phyloP scores from a whole-genome alignment of 805 yeast genomes.

The Pichia heedii region DNA sequence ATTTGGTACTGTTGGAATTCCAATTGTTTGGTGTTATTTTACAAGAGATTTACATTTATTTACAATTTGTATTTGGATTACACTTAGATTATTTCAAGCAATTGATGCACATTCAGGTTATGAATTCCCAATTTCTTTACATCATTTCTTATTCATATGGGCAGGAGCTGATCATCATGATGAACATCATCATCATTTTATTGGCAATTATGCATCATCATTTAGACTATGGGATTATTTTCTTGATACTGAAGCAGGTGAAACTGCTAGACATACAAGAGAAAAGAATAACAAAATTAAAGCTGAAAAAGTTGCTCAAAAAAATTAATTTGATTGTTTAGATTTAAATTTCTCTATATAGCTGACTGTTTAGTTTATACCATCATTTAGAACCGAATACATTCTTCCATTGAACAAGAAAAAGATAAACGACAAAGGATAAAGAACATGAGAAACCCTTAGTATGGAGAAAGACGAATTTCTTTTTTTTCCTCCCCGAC shows the following conservation, averaged over 20 bases:
- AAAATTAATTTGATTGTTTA: neutral
- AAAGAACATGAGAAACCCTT: too few species aligned
- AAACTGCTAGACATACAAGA: constrained; percentile 66
- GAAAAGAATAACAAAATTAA: constrained; percentile 51
- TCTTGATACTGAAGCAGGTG: constrained; percentile 85
- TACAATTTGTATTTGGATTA: constrained; percentile 86
- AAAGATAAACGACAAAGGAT: too few species aligned
- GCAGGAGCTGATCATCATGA: constrained; percentile 99
- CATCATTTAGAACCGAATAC: too few species aligned
- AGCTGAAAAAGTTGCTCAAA: constrained; percentile 33
- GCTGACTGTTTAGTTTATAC: too few species aligned
- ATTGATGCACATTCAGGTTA: constrained; percentile 97
- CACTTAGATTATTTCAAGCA: constrained; percentile 86
- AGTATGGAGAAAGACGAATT: neutral
- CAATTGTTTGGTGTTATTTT: constrained; percentile 71
- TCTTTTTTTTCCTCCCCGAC: neutral
- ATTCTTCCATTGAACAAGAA: too few species aligned
- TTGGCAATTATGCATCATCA: constrained; percentile 89
- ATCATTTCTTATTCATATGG: constrained; percentile 91
- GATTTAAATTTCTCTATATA: too few species aligned
- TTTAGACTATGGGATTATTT: constrained; percentile 95
- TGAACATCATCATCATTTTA: constrained; percentile 91
- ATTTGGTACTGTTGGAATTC: constrained; percentile 93
- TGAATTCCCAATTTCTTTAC: constrained; percentile 95
- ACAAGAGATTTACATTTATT: constrained; percentile 74